Base-by-base conservation (phyloP, 2,329 filamentous ascomycete genomes). In the Polychaeton citri region DNA sequence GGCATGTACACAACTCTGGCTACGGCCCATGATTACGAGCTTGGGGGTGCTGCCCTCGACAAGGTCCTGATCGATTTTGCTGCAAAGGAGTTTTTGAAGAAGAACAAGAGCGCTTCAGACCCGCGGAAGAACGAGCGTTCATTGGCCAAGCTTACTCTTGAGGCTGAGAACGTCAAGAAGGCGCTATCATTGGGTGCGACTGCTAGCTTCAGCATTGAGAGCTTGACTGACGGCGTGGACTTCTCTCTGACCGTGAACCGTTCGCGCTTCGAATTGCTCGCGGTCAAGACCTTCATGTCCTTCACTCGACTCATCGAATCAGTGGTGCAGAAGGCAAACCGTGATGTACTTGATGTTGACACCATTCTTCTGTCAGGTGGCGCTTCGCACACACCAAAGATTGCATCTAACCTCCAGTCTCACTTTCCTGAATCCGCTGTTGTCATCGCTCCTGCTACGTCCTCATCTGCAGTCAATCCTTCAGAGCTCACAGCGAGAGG, bases 51-150 rank as follows among this genome's bases (percentile, higher is more conserved):
- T 21, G 78, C 86, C 47, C 71, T 98, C 38, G 90, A 98, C 66
- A 74, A 90, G 59, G 81, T 88, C 34, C 72, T 98, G 40, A 82
- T 94, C 58, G 88, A 98, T 59, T 80, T 95, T 69, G 95, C 96
- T 51, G 82, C 88, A 50, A 98, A 98, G 72, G 90, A 98, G 64
- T 98, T 98, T 66, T 74, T 90, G 55, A 96, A 98, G 75, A 94
- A 93, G 72, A 76, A 96, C 73, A 80, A 79, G 66, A 75, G 75
- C 39, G 46, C 53, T 20, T 44, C 46, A 30, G 90, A 96, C 61
- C 90, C 90, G 16, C 75, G 87, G 49, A 72, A 79, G 55, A 84
- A 90, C 57, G 70, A 79, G 37, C 79, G 79, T 52, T 81, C 81
- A 51, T 66, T 95, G 50, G 87, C 90, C 42, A 98, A 96, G 72